Base-by-base conservation (phyloP, 306 rosid genomes). In the Vicia sativa region DNA sequence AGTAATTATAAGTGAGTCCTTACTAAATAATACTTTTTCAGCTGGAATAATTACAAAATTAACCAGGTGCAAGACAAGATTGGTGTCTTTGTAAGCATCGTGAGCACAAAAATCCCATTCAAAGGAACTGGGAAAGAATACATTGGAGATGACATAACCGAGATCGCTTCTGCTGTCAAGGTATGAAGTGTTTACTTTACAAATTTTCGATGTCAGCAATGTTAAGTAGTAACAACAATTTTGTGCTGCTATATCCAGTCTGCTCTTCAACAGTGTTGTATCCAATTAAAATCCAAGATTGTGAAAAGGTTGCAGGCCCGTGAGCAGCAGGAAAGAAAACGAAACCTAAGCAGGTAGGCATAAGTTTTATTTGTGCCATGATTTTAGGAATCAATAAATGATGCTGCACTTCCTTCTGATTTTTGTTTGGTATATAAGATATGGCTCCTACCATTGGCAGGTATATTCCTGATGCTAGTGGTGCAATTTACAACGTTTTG, bases 81-180 rank as follows among this genome's bases (percentile, higher is more conserved):
- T 70, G 98, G 96, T 44, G 96, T 92, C 74, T 92, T 90, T 63
- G 96, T 87, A 65, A 90, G 98, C 82, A 76, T 87, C 69, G 98
- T 92, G 72, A 90, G 98, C 87, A 92, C 98, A 56, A 92, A 92
- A 86, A 90, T 92, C 68, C 98, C 98, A 65, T 92, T 92, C 73
- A 90, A 92, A 79, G 96, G 98, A 72, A 92, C 98, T 13, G 98
- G 96, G 53, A 92, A 92, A 83, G 98, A 92, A 82, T 92, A 92
- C 84, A 90, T 92, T 56, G 98, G 98, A 61, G 96, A 90, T 77
- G 98, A 92, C 82, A 90, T 92, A 73, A 90, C 86, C 12, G 98
- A 92, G 69, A 90, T 92, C 74, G 96, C 96, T 72, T 80, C 93
- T 71, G 96, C 91, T 68, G 98, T 92, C 52, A 90, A 92, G 98